A percentile compares a stretch with the other conserved stretches of the same genome.
These are phyloP conservation scores for Tolypocladium endophyticum DNA, from an alignment of 2,329 filamentous ascomycete species.

Conservation along the genomic window DNA sequence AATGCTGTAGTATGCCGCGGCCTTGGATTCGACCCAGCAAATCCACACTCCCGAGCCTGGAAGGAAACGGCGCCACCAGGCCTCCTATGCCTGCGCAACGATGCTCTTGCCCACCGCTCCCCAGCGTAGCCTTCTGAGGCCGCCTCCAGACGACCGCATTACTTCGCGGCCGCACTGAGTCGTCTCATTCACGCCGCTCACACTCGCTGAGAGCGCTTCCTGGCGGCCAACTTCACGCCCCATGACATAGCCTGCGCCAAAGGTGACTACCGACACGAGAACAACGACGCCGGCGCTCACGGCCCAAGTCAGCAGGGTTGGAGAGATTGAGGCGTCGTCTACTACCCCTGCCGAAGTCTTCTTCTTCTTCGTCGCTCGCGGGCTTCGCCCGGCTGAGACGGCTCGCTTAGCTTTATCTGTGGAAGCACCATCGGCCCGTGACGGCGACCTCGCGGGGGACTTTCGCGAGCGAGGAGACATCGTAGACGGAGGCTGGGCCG, in stretches of 20 bases:
- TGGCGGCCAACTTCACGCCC: constrained; percentile 56
- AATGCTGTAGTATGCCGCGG: background rate
- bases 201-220: constrained; percentile 36
- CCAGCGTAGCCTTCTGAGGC: constrained; percentile 44
- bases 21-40: background rate
- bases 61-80: background rate
- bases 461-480: constrained; percentile 14
- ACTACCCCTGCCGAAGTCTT: constrained; percentile 27
- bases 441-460: constrained; percentile 19
- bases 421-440: constrained; percentile 10
- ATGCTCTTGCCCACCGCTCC: constrained; percentile 40
- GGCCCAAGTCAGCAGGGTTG: constrained; percentile 54
- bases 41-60: background rate
- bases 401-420: constrained; percentile 41
- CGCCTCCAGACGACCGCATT: constrained; percentile 38
- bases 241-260: constrained; percentile 59
- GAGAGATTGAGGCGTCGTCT: constrained; percentile 38
- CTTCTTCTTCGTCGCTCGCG: constrained; percentile 49
- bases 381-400: constrained; percentile 26
- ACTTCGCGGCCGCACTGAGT: constrained; percentile 43
- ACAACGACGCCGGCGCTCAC: constrained; percentile 58
- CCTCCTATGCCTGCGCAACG: constrained; percentile 24
- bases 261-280: constrained; percentile 57
- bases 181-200: constrained; percentile 32
- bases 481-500: constrained; percentile 7